Percentiles rank a stretch among this genome's conserved stretches.
phyloP scores from a whole-genome alignment of 176 grass and related monocot species.

The Metroxylon sagu region DNA sequence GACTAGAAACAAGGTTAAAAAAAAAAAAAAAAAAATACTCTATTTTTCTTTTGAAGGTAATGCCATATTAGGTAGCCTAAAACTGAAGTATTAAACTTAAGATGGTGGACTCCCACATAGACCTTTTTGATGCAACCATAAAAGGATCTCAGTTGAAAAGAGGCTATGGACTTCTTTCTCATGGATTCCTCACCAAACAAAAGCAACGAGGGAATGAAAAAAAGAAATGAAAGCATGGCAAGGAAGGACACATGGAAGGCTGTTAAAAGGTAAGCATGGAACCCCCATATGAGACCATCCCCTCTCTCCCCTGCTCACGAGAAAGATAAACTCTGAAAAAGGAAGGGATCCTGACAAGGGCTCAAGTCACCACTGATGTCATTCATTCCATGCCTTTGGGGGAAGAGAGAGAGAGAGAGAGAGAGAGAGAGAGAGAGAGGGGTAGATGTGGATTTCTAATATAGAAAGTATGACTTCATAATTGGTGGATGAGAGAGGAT shows the following conservation, averaged over 20 bases:
- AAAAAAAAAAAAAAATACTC: too few species aligned
- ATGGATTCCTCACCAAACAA: neutral
- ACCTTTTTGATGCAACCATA: too few species aligned
- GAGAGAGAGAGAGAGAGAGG: neutral
- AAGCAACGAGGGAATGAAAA: neutral
- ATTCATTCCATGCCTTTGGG: constrained; percentile 11
- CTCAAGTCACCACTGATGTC: neutral
- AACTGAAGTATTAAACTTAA: too few species aligned
- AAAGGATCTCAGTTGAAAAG: too few species aligned
- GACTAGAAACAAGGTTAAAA: too few species aligned
- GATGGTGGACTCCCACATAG: too few species aligned
- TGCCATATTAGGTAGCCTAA: too few species aligned
- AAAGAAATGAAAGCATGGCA: too few species aligned
- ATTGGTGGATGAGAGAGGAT: neutral
- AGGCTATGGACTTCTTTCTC: too few species aligned
- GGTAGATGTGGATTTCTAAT: neutral
- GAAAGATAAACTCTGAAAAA: neutral
- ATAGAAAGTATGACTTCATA: neutral
- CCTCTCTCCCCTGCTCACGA: neutral
- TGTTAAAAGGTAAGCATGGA: neutral
- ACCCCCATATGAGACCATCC: neutral
- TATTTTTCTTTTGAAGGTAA: too few species aligned
- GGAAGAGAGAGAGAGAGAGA: neutral
- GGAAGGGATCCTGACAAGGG: constrained; percentile 1
- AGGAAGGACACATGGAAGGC: constrained; percentile 4